phyloP scores from a whole-genome alignment of 2,329 filamentous ascomycete species.

The Pseudocercospora crystallina region DNA sequence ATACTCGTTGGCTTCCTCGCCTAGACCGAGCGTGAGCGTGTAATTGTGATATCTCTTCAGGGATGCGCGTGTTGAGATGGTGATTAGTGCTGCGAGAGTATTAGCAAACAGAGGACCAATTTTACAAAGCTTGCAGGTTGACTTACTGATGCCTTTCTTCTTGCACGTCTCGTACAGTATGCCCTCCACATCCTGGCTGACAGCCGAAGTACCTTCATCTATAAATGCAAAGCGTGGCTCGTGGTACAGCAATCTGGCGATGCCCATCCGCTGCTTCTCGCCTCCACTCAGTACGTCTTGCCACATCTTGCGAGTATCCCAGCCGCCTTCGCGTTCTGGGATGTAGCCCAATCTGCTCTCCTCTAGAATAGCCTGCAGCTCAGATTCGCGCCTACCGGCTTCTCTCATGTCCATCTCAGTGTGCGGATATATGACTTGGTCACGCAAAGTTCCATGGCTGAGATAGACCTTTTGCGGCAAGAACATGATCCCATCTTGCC shows the following conservation, averaged over 20 bases:
- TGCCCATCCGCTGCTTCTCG: constrained; percentile 93
- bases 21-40: constrained; percentile 80
- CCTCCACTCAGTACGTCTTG: constrained; percentile 96
- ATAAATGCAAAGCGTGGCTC: constrained; percentile 93
- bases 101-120: constrained; percentile 4
- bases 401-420: constrained; percentile 91
- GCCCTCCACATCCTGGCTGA: constrained; percentile 91
- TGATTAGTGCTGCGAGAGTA: constrained; percentile 69
- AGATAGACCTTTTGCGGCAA: constrained; percentile 91
- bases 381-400: constrained; percentile 72
- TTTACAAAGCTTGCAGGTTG: not conserved
- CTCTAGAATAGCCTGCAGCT: constrained; percentile 76
- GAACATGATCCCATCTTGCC: constrained; percentile 91
- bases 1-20: constrained; percentile 81
- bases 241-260: constrained; percentile 88
- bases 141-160: constrained; percentile 86
- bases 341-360: constrained; percentile 85
- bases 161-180: constrained; percentile 91
- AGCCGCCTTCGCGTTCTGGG: constrained; percentile 87
- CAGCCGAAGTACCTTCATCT: constrained; percentile 92
- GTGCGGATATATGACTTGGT: constrained; percentile 97
- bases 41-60: constrained; percentile 95
- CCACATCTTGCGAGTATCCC: constrained; percentile 97
- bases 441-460: constrained; percentile 85
- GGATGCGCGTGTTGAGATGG: constrained; percentile 89